Evolutionary conservation across 1,284 basidiomycete species (phyloP).

Genomic region (Boletus sp.): DNA sequence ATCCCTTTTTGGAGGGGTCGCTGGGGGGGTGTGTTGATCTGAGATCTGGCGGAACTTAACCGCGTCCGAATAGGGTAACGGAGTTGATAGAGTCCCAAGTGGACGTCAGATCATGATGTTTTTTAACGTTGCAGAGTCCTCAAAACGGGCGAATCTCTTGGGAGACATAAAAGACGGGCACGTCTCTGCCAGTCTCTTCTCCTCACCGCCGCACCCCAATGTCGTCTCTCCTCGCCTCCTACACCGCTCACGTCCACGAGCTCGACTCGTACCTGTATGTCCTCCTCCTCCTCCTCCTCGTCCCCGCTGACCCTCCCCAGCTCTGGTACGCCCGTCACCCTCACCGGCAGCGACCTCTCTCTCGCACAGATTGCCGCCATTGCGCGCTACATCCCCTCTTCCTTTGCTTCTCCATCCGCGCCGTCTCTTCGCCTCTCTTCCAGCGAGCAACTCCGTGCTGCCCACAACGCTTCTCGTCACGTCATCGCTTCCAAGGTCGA

Average conservation of each 20-base stretch:
- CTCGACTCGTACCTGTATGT: slow-evolving; percentile 53
- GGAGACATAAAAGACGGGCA: slow-evolving; percentile 8
- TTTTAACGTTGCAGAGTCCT: neutral
- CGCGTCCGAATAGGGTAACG: neutral
- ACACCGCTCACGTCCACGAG: slow-evolving; percentile 48
- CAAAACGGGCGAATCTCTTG: slow-evolving; percentile 16
- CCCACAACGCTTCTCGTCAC: slow-evolving; percentile 54
- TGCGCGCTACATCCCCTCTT: slow-evolving; percentile 53
- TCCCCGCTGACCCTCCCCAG: slow-evolving; percentile 33
- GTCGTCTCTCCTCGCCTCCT: slow-evolving; percentile 42
- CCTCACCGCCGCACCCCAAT: slow-evolving; percentile 7
- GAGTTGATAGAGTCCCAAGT: slow-evolving; percentile 4
- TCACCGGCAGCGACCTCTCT: slow-evolving; percentile 69
- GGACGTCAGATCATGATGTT: slow-evolving; percentile 14
- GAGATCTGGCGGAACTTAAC: slow-evolving; percentile 11
- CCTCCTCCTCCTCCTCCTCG: neutral
- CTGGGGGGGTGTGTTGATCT: slow-evolving; percentile 6
- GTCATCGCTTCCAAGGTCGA: slow-evolving; percentile 66
- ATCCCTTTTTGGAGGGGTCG: neutral
- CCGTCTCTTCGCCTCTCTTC: slow-evolving; percentile 48
- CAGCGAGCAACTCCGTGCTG: slow-evolving; percentile 44
- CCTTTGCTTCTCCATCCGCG: slow-evolving; percentile 6
- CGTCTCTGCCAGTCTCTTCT: neutral
- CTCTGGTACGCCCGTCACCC: slow-evolving; percentile 53
- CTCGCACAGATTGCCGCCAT: slow-evolving; percentile 71